phyloP scores from a whole-genome alignment of 2,329 filamentous ascomycete species.

The Hypoxylon sp. region DNA sequence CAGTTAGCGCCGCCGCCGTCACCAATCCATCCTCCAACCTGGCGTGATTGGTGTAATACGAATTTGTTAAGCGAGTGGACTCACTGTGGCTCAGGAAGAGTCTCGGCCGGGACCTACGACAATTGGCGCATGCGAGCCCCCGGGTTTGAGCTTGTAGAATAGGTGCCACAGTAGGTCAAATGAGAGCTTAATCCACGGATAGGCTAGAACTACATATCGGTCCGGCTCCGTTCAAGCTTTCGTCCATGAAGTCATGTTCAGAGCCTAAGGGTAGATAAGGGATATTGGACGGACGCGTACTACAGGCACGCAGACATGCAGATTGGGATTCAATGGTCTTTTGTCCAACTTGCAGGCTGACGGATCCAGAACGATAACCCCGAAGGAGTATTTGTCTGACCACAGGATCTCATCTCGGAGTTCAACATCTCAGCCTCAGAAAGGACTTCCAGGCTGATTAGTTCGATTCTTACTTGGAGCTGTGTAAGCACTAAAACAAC shows the following conservation, averaged over 20 bases:
- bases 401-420: constrained; percentile 13
- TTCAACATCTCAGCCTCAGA: constrained; percentile 23
- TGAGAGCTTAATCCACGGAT: constrained; percentile 23
- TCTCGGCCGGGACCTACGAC: constrained; percentile 28
- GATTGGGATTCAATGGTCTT: constrained; percentile 15
- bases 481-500: background rate
- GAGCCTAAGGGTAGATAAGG: constrained; percentile 27
- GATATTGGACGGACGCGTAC: constrained; percentile 6
- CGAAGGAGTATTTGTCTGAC: constrained; percentile 27
- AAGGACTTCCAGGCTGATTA: background rate
- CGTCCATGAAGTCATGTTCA: constrained; percentile 18
- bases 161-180: constrained; percentile 8
- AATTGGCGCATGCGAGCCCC: constrained; percentile 31
- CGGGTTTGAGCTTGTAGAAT: constrained; percentile 15
- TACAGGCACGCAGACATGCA: constrained; percentile 1
- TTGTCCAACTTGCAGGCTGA: constrained; percentile 5
- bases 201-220: constrained; percentile 8
- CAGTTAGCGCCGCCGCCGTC: constrained; percentile 37
- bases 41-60: constrained; percentile 34
- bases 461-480: background rate
- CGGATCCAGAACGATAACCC: constrained; percentile 13
- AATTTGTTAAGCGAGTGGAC: constrained; percentile 38
- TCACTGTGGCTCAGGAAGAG: constrained; percentile 18
- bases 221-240: constrained; percentile 10
- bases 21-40: constrained; percentile 29